These are phyloP conservation scores for Penicillium corylophilum DNA, from an alignment of 2,329 filamentous ascomycete species.

Conservation along the genomic window DNA sequence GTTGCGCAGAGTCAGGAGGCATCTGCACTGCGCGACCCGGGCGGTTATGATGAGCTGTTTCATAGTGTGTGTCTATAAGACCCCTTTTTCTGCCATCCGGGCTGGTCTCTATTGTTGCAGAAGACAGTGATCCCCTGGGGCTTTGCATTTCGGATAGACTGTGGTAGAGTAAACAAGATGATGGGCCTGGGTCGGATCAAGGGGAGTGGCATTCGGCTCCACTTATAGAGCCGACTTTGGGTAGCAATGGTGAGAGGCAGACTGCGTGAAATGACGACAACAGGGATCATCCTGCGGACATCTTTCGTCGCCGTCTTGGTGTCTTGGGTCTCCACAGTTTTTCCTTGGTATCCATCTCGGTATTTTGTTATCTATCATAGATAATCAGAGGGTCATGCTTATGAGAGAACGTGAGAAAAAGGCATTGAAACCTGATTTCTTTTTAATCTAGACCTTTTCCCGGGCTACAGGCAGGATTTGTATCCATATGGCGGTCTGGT, in stretches of 20 bases:
- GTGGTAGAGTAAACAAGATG: neutral
- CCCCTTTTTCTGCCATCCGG: neutral
- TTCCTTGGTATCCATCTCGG: slow-evolving; percentile 8
- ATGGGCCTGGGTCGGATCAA: neutral
- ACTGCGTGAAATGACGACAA: neutral
- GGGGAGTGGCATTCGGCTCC: neutral
- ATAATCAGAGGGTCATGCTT: neutral
- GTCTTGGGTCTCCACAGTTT: slow-evolving; percentile 6
- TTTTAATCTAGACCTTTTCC: neutral
- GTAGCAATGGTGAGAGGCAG: neutral
- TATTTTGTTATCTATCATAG: neutral
- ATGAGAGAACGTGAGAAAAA: neutral
- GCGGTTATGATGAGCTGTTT: neutral
- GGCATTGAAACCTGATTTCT: neutral
- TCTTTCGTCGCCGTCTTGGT: slow-evolving; percentile 4
- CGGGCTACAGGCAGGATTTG: neutral
- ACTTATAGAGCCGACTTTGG: slow-evolving; percentile 3
- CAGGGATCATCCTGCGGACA: slow-evolving; percentile 5
- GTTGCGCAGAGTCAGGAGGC: neutral
- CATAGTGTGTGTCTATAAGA: neutral
- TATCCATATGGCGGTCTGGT: neutral
- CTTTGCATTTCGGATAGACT: neutral
- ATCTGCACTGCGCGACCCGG: neutral
- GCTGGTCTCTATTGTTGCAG: slow-evolving; percentile 3
- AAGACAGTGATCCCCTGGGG: slow-evolving; percentile 1